These are phyloP conservation scores for Arthroderma sp. DNA, from an alignment of 2,329 filamentous ascomycete species.

Conservation along the genomic window DNA sequence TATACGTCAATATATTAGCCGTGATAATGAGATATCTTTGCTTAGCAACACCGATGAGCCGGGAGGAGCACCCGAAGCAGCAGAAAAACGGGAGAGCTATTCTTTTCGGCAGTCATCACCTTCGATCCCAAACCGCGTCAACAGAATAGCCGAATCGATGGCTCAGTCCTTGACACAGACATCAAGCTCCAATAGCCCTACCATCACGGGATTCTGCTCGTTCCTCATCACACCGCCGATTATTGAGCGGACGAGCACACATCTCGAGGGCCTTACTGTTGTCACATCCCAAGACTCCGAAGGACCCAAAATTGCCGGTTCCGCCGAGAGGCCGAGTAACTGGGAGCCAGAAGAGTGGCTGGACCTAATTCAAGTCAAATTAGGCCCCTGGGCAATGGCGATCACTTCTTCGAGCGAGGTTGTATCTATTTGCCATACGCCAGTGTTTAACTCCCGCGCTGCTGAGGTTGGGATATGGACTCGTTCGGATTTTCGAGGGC, in stretches of 20 bases:
- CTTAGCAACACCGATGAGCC: background rate
- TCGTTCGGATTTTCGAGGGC: background rate
- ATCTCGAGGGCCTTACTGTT: background rate
- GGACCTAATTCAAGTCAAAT: background rate
- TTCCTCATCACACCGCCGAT: background rate
- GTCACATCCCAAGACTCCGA: background rate
- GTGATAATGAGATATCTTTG: background rate
- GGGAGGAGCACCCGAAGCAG: background rate
- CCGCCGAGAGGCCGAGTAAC: background rate
- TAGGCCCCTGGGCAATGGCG: background rate
- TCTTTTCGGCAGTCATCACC: background rate
- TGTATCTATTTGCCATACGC: background rate
- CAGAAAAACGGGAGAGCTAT: background rate
- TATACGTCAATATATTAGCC: background rate
- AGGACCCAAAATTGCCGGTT: background rate
- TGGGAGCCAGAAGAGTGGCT: background rate
- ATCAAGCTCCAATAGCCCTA: background rate
- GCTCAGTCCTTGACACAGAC: background rate
- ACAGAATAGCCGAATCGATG: background rate
- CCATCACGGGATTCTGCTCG: background rate
- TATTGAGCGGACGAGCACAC: background rate
- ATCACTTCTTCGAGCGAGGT: background rate
- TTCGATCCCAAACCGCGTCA: background rate
- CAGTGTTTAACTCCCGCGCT: background rate
- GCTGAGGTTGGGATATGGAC: background rate